These are phyloP conservation scores for Cladophialophora bantiana DNA, from an alignment of 2,329 filamentous ascomycete species.

Conservation along the genomic window DNA sequence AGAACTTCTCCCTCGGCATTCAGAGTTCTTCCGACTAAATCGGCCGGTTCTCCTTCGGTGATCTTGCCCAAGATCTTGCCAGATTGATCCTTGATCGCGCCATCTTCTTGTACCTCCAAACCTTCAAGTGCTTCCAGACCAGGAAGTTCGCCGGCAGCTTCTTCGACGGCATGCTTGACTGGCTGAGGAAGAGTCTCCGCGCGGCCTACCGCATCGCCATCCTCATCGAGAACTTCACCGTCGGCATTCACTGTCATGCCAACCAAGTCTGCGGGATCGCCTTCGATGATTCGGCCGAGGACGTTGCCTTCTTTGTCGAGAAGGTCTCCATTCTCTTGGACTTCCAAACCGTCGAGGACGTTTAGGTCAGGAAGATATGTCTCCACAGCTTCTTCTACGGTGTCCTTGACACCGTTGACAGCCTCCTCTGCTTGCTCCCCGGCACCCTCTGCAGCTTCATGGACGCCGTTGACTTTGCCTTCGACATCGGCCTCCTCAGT, in stretches of 20 bases:
- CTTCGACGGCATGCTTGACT: constrained; percentile 58
- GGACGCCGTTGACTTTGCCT: constrained; percentile 40
- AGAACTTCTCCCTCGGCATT: constrained; percentile 51
- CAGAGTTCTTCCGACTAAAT: constrained; percentile 49
- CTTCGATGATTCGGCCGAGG: constrained; percentile 51
- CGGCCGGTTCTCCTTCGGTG: constrained; percentile 51
- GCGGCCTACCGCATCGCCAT: constrained; percentile 48
- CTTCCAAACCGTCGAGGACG: constrained; percentile 49
- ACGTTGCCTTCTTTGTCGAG: constrained; percentile 53
- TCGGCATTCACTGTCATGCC: constrained; percentile 51
- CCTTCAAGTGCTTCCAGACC: constrained; percentile 48
- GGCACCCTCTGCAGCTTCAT: constrained; percentile 43
- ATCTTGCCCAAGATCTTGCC: constrained; percentile 50
- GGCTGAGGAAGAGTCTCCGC: constrained; percentile 47
- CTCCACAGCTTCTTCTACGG: constrained; percentile 47
- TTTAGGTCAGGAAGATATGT: constrained; percentile 46
- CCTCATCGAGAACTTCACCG: constrained; percentile 51
- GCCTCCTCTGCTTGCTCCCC: constrained; percentile 31
- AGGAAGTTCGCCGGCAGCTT: constrained; percentile 54
- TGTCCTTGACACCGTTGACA: constrained; percentile 44
- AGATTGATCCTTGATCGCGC: constrained; percentile 57
- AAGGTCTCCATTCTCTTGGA: constrained; percentile 62
- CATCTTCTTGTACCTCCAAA: constrained; percentile 59
- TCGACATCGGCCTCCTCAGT: constrained; percentile 42
- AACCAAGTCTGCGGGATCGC: constrained; percentile 50